Base-by-base conservation (phyloP, 1,139 yeast species). In the Saccharomyces hybrid region DNA sequence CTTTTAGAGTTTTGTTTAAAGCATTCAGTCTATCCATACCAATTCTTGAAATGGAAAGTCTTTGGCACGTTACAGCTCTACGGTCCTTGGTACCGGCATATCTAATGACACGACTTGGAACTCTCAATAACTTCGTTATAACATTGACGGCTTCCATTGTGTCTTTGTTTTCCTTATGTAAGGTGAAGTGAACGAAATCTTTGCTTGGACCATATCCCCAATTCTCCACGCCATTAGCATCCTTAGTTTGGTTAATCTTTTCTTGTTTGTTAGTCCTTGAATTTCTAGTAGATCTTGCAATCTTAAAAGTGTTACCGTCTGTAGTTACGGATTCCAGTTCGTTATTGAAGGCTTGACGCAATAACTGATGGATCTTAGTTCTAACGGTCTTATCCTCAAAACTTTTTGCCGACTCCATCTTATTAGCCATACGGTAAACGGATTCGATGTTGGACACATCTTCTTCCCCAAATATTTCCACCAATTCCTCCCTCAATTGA, bases 61-160 rank as follows among this genome's bases (percentile, higher is more conserved):
- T 80, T 71, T 93, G 99, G 54, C 90, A 89, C 1, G 99, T 95
- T 26, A 88, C 93, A 53, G 96, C 99, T 67, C 99, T 82, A 65
- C 98, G 82, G 70, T 93, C 99, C 66, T 93, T 93, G 3, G 99
- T 95, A 23, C 99, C 99, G 0, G 98, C 96, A 70, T 84, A 90
- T 54, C 87, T 78, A 42, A 93, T 78, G 44, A 76, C 70, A 62
- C 84, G 86, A 6, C 86, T 77, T 16, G 91, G 93, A 16, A 87
- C 73, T 58, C 91, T 79, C 62, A 93, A 75, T 60, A 88, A 79
- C 66, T 86, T 86, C 46, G 93, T 75, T 49, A 93, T 75, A 38
- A 86, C 73, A 29, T 83, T 79, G 0, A 95, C 95, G 6, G 88
- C 91, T 70, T 93, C 98, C 97, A 93, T 90, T 1, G 99, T 91